Evolutionary conservation across 164 flowering plant species (phyloP).

Genomic region (Vitis rotundifolia): DNA sequence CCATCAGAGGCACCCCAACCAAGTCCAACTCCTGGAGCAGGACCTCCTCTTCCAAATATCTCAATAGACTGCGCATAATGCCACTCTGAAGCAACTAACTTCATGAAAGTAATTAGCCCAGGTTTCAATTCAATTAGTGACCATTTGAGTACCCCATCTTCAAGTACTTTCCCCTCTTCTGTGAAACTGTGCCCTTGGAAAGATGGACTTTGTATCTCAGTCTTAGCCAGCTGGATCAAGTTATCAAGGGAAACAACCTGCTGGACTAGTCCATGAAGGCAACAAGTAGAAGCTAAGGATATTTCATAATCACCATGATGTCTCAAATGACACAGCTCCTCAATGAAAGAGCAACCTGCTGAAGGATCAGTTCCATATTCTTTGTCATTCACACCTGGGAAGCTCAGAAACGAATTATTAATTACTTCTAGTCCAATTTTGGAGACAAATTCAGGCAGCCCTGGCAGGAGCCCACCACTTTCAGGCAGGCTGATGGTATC

Average conservation of each 20-base stretch:
- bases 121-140: constrained; percentile 43
- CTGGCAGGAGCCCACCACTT: constrained; percentile 32
- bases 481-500: constrained; percentile 21
- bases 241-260: constrained; percentile 47
- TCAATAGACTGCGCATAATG: constrained; percentile 51
- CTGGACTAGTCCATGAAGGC: constrained; percentile 62
- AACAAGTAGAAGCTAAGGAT: constrained; percentile 68
- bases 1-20: constrained; percentile 96
- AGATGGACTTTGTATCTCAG: constrained; percentile 13
- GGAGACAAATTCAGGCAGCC: constrained; percentile 80
- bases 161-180: constrained; percentile 53
- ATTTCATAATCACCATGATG: constrained; percentile 38
- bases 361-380: constrained; percentile 13
- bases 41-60: constrained; percentile 91
- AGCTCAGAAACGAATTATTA: constrained; percentile 45
- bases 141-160: constrained; percentile 49
- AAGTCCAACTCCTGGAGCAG: constrained; percentile 87
- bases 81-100: constrained; percentile 51
- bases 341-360: constrained; percentile 42
- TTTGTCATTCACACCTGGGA: constrained; percentile 18
- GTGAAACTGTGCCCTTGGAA: constrained; percentile 19
- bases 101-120: constrained; percentile 35
- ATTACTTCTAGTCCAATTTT: constrained; percentile 63
- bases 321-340: constrained; percentile 51
- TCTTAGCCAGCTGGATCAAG: constrained; percentile 49